Base-by-base conservation (phyloP, 2,329 filamentous ascomycete species). In the Colletotrichum sidae region DNA sequence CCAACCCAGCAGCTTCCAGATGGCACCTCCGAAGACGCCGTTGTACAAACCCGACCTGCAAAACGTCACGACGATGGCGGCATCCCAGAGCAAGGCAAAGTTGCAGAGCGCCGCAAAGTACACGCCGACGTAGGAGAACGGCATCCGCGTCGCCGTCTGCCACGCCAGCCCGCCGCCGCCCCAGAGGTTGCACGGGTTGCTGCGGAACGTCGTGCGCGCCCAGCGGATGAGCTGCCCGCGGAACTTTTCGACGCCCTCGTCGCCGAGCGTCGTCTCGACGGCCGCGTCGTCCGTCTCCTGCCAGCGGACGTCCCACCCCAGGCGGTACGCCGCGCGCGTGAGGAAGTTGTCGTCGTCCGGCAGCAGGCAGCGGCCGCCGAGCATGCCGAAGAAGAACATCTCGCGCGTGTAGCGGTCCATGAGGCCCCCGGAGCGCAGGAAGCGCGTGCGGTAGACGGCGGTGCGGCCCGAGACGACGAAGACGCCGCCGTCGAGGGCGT, bases 281-380 rank as follows among this genome's bases (percentile, higher is more conserved):
- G 78, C 74, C 0, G 82, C 78, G 2, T 85, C 80, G 0, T 76
- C 69, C 5, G 79, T 78, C 62, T 83, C 81, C 70, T 90, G 87
- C 55, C 90, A 83, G 50, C 80, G 79, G 63, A 89, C 82, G 8
- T 80, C 76, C 80, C 81, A 88, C n/a, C 79, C 80, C 6, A 81
- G 72, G 9, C 76, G 76, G 46, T 86, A 80, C 6, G 83, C 78
- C 66, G 81, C 86, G 10, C 88, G 78, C 0, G 87, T 90, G 41
- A 86, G 76, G 69, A 83, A 89, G 72, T 90, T 90, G 76, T 90
- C 88, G 63, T 90, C 87, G 66, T 90, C 88, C 0, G 80, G 25
- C 25, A 25, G 25, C 25, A 25, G 78, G 17, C 83, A 81, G 2
- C 88, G 72, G 0, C 83, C 83, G 9, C 44, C 39, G 1, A 82